Conservation (phyloP, 495 filamentous ascomycete genomes). For the Hypoxylon intermedium region DNA sequence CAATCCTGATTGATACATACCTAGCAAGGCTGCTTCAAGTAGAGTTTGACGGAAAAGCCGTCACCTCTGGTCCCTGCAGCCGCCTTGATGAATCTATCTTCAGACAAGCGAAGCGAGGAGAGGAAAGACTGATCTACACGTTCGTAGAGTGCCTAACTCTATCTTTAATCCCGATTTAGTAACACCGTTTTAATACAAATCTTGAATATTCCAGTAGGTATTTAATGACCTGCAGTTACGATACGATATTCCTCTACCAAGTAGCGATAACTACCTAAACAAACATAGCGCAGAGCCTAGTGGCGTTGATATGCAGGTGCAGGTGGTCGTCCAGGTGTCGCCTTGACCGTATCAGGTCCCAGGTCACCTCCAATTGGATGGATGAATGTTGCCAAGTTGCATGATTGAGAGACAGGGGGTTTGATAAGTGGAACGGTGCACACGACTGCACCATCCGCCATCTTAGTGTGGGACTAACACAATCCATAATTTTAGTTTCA, state of each 20-base stretch:
- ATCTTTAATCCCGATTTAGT: slow-evolving; percentile 34
- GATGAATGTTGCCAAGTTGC: slow-evolving; percentile 41
- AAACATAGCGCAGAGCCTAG: background rate
- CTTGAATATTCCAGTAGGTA: slow-evolving; percentile 19
- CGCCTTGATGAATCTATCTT: background rate
- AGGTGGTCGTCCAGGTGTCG: slow-evolving; percentile 2
- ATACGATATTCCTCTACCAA: background rate
- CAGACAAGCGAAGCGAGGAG: slow-evolving; percentile 2
- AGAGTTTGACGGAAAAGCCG: slow-evolving; percentile 13
- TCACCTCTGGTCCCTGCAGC: slow-evolving; percentile 31
- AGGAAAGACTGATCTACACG: slow-evolving; percentile 31
- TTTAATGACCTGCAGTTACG: too few species aligned
- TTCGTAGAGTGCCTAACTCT: slow-evolving; percentile 37
- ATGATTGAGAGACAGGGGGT: slow-evolving; percentile 35
- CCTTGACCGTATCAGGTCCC: slow-evolving; percentile 33
- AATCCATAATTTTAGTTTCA: slow-evolving; percentile 38
- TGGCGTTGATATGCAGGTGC: slow-evolving; percentile 25
- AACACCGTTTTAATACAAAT: slow-evolving; percentile 24
- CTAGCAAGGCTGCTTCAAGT: slow-evolving; percentile 15
- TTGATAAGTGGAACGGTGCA: slow-evolving; percentile 27
- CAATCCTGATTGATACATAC: slow-evolving; percentile 11
- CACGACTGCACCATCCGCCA: slow-evolving; percentile 16
- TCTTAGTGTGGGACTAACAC: slow-evolving; percentile 30
- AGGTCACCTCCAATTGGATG: slow-evolving; percentile 29
- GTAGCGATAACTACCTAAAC: background rate